Conservation (phyloP, 495 filamentous ascomycete species). For the Pyrenula aspistea region DNA sequence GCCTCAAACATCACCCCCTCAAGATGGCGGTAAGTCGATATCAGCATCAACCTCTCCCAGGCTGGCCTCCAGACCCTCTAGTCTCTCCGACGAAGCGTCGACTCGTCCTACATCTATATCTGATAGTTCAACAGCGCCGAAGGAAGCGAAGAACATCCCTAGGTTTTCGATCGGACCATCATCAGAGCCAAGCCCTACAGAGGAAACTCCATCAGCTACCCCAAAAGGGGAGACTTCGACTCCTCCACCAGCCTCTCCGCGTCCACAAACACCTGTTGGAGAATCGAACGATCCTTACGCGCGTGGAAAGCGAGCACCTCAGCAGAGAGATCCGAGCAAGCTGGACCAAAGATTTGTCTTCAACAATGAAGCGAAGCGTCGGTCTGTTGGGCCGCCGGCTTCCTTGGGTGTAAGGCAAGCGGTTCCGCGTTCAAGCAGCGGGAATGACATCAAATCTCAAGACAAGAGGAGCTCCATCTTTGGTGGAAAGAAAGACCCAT, state of each 20-base stretch:
- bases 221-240: constrained; percentile 43
- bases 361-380: constrained; percentile 40
- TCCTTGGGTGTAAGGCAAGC: not conserved
- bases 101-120: constrained; percentile 29
- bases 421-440: constrained; percentile 31
- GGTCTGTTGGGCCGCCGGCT: constrained; percentile 16
- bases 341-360: constrained; percentile 87
- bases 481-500: constrained; percentile 29
- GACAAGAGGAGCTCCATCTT: constrained; percentile 37
- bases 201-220: constrained; percentile 41
- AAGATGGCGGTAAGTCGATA: constrained; percentile 20
- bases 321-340: constrained; percentile 49
- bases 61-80: constrained; percentile 31
- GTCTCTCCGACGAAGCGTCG: constrained; percentile 25
- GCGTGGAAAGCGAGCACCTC: constrained; percentile 64
- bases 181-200: constrained; percentile 36
- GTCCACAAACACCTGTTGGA: constrained; percentile 66
- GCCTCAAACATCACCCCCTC: constrained; percentile 47
- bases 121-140: constrained; percentile 25
- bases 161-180: constrained; percentile 62
- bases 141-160: constrained; percentile 45
- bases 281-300: constrained; percentile 85
- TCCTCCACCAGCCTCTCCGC: constrained; percentile 42
- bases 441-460: constrained; percentile 30
- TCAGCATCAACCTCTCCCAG: constrained; percentile 22